phyloP scores from a whole-genome alignment of 495 filamentous ascomycete genomes.

The Cercophora samala region DNA sequence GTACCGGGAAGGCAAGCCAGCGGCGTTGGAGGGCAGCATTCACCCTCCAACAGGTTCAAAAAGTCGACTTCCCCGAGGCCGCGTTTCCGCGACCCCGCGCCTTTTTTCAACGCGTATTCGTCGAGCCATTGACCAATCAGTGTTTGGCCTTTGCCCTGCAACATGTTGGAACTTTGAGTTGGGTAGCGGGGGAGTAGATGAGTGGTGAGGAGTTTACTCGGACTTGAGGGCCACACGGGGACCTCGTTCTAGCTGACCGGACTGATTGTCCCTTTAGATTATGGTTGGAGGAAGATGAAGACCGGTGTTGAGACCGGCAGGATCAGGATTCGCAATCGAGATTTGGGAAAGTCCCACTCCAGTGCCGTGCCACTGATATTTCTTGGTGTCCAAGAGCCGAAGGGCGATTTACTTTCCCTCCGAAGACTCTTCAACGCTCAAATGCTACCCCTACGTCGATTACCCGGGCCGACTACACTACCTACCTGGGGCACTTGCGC shows the following conservation, averaged over 20 bases:
- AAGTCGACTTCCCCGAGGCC: background rate
- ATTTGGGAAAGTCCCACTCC: background rate
- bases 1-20: background rate
- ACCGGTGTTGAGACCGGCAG: background rate
- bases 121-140: conserved; percentile 4
- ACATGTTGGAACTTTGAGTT: background rate
- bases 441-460: background rate
- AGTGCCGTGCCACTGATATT: background rate
- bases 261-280: background rate
- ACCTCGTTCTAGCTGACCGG: background rate
- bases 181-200: background rate
- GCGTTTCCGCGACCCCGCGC: background rate
- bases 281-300: background rate
- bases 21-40: background rate
- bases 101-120: conserved; percentile 2
- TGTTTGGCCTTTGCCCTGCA: background rate
- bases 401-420: background rate
- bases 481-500: too few relatives aligned
- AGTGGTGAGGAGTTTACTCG: background rate
- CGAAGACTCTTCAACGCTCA: background rate
- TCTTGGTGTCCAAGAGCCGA: background rate
- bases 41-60: background rate
- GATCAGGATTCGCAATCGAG: background rate
- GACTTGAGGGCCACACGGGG: background rate
- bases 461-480: background rate